These are phyloP conservation scores for Diaporthe capsici DNA, from an alignment of 2,329 filamentous ascomycete species.

Conservation along the genomic window DNA sequence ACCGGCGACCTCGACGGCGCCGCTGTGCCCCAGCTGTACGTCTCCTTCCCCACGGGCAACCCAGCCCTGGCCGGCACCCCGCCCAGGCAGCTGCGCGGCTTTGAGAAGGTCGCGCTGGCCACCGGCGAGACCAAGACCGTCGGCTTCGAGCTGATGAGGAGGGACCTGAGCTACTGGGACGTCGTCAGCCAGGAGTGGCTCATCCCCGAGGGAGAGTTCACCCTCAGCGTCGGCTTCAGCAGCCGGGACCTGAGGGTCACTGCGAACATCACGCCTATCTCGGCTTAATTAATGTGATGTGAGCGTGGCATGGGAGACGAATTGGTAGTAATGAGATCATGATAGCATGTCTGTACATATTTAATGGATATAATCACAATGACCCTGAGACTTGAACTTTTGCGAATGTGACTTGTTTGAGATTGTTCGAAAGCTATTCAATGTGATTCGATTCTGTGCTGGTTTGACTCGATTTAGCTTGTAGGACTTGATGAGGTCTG, in stretches of 20 bases:
- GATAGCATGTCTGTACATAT: conserved; percentile 22
- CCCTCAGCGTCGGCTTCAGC: conserved; percentile 50
- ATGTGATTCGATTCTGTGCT: neutral
- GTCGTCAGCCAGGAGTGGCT: conserved; percentile 58
- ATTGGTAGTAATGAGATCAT: conserved; percentile 18
- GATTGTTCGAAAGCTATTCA: neutral
- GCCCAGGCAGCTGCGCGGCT: conserved; percentile 63
- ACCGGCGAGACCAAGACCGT: conserved; percentile 57
- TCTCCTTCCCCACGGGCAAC: conserved; percentile 62
- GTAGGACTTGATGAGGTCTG: too few species aligned
- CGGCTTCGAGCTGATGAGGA: conserved; percentile 60
- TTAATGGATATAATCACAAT: conserved; percentile 25
- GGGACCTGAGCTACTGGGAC: conserved; percentile 66
- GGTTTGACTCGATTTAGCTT: neutral
- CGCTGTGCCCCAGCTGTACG: conserved; percentile 70
- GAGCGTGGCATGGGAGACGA: neutral
- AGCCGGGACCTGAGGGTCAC: conserved; percentile 44
- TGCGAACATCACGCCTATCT: conserved; percentile 32
- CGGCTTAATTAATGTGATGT: conserved; percentile 28
- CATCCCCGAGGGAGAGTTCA: conserved; percentile 51
- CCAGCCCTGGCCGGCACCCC: conserved; percentile 58
- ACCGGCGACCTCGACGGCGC: conserved; percentile 65
- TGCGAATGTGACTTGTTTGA: neutral
- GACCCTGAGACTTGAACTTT: neutral
- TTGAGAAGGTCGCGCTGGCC: conserved; percentile 63